Evolutionary conservation across 2,329 filamentous ascomycete genomes (phyloP).

Genomic region (Phyllachora maydis): DNA sequence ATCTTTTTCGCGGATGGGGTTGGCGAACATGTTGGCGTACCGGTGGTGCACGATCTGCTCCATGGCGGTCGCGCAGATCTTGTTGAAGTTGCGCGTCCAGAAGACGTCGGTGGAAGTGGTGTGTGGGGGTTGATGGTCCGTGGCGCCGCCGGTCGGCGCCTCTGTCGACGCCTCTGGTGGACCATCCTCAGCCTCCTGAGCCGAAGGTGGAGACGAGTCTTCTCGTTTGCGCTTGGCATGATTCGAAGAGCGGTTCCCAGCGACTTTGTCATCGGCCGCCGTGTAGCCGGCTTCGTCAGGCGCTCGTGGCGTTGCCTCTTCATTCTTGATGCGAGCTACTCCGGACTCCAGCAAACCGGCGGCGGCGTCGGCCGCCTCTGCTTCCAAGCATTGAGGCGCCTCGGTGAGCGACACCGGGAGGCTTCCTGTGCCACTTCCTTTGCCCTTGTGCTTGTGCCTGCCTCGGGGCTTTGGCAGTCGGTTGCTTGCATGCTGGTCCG

Average conservation of each 20-base stretch:
- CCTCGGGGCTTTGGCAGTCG: no score
- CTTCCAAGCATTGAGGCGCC: no score
- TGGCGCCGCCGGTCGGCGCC: no score
- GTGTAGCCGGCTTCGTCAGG: slow-evolving; percentile 34
- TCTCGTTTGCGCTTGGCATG: slow-evolving; percentile 34
- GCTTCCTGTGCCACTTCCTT: no score
- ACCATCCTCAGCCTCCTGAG: slow-evolving; percentile 15
- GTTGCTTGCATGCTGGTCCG: no score
- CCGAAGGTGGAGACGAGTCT: slow-evolving; percentile 21
- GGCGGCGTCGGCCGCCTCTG: no score
- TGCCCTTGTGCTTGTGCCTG: no score
- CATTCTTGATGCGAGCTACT: slow-evolving; percentile 42
- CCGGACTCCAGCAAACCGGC: no score
- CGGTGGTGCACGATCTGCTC: slow-evolving; percentile 62
- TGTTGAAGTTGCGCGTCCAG: slow-evolving; percentile 56
- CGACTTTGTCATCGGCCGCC: slow-evolving; percentile 29
- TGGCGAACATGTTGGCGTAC: slow-evolving; percentile 61
- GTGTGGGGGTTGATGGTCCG: no score
- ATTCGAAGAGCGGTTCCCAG: slow-evolving; percentile 16
- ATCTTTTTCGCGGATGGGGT: slow-evolving; percentile 52
- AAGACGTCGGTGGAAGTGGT: slow-evolving; percentile 47
- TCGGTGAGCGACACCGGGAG: no score
- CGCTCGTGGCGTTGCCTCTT: slow-evolving; percentile 31
- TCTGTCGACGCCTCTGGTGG: slow-evolving; percentile 8
- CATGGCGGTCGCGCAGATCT: slow-evolving; percentile 50